Evolutionary conservation across 1,139 yeast species (phyloP).

Genomic region (Blastobotrys petasosporus): DNA sequence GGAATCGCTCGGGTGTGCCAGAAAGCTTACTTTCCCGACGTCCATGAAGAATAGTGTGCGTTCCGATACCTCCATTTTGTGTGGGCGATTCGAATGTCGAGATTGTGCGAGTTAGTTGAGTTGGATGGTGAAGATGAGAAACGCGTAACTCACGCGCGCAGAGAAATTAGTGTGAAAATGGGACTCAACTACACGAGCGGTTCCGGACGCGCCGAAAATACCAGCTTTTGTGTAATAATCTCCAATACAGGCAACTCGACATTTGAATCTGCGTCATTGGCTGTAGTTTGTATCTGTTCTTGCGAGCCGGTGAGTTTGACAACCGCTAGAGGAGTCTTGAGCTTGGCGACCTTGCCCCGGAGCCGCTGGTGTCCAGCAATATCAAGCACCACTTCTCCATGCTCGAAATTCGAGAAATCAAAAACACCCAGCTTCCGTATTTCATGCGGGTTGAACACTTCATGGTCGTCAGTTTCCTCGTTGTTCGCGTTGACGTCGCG

Average conservation of each 20-base stretch:
- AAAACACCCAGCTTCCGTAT: constrained; percentile 20
- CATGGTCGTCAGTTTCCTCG: constrained; percentile 8
- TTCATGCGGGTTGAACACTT: constrained; percentile 4
- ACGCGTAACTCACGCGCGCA: background rate
- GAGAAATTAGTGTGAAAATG: background rate
- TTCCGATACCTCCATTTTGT: too few species aligned
- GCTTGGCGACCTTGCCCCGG: constrained; percentile 31
- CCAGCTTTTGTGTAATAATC: constrained; percentile 29
- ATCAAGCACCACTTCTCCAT: constrained; percentile 26
- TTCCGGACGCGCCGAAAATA: constrained; percentile 34
- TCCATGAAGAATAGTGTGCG: too few species aligned
- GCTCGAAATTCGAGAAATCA: constrained; percentile 22
- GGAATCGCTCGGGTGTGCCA: too few species aligned
- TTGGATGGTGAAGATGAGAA: background rate
- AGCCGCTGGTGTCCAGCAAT: constrained; percentile 34
- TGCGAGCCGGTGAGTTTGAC: constrained; percentile 17
- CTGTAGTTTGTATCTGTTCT: constrained; percentile 8
- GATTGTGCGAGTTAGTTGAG: too few species aligned
- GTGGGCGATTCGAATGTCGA: too few species aligned
- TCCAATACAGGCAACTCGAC: constrained; percentile 27
- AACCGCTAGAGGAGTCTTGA: constrained; percentile 34
- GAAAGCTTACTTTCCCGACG: too few species aligned
- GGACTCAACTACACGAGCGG: constrained; percentile 16
- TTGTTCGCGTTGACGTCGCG: constrained; percentile 6
- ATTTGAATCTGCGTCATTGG: constrained; percentile 13